Base-by-base conservation (phyloP, 805 yeast genomes). In the Saccharomyces kudriavzevii region DNA sequence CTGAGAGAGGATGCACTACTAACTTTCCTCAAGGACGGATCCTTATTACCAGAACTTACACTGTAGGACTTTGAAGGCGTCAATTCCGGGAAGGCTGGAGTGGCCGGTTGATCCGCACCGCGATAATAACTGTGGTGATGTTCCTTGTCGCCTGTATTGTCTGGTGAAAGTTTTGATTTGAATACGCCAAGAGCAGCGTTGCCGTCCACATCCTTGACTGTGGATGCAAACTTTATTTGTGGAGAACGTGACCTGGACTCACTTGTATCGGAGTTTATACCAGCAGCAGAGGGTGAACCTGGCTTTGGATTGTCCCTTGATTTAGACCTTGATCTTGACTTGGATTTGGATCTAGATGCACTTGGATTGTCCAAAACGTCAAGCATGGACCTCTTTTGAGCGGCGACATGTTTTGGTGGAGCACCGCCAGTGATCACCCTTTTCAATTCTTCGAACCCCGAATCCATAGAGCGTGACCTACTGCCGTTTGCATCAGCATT, bases 391-490 rank as follows among this genome's bases (percentile, higher is more conserved):
- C 55, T 60, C 47, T 49, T 57, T 4, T 52, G 50, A 28, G 49
- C 43, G 4, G 55, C 50, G 4, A 47, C 31, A 3, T 35, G 52
- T 52, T 5, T 52, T 49, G 29, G 52, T 30, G 35, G 46, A 22
- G 49, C 47, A 27, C 62, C 61, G 10, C 70, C 71, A 1, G 69
- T 65, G 20, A 68, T 52, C 1, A 62, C 61, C 24, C 57, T 60
- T 53, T 61, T 66, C 48, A 68, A 45, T 17, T 60, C 57, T 4
- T 53, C 54, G 40, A 64, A 59, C 5, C 58, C 59, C 3, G 59
- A 46, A 13, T 60, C 59, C 24, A 17, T 35, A 9, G 24, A 1
- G 8, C 17, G 43, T 35, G 43, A 2, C 13, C 43, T 8, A 6
- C 8, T 35, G 8, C 10, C 43, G 13, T 51, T 35, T 11, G 28